Evolutionary conservation across 2,329 filamentous ascomycete genomes (phyloP).

Genomic region (Fusarium piperis): DNA sequence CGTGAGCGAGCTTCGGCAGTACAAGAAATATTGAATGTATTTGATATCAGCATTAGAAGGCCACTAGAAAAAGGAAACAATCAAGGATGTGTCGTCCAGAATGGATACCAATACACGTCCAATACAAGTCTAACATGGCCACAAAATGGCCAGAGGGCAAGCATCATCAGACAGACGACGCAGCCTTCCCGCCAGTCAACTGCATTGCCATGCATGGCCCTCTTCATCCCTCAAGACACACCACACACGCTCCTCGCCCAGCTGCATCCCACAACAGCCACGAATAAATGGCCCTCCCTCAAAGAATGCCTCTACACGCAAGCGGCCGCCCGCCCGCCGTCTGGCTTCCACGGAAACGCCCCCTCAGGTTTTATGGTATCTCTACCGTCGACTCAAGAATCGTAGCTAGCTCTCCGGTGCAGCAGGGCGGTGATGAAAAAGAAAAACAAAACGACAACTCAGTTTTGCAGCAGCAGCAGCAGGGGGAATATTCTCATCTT

Average conservation of each 20-base stretch:
- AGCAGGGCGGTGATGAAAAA: conserved; percentile 47
- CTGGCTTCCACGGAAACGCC: conserved; percentile 20
- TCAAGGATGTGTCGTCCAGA: conserved; percentile 45
- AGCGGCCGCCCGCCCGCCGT: conserved; percentile 25
- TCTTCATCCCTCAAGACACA: conserved; percentile 32
- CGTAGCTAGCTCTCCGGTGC: conserved; percentile 40
- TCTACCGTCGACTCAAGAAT: conserved; percentile 47
- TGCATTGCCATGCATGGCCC: conserved; percentile 32
- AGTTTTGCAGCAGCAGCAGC: conserved; percentile 48
- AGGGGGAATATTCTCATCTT: conserved; percentile 55
- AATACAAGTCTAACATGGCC: conserved; percentile 35
- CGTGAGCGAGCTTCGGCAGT: neutral
- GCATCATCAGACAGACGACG: neutral
- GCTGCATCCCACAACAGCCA: conserved; percentile 35
- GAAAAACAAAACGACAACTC: conserved; percentile 48
- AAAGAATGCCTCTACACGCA: conserved; percentile 31
- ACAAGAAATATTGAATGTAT: conserved; percentile 53
- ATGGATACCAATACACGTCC: conserved; percentile 42
- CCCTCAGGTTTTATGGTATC: conserved; percentile 16
- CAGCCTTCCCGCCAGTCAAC: conserved; percentile 30
- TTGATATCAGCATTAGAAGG: conserved; percentile 73
- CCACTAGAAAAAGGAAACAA: conserved; percentile 63
- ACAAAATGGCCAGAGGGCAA: conserved; percentile 24
- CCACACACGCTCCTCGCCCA: conserved; percentile 20
- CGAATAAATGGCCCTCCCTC: conserved; percentile 25